Percentiles rank a stretch among this genome's conserved stretches.
Conservation (phyloP, 805 yeast species). For the Millerozyma miso region DNA sequence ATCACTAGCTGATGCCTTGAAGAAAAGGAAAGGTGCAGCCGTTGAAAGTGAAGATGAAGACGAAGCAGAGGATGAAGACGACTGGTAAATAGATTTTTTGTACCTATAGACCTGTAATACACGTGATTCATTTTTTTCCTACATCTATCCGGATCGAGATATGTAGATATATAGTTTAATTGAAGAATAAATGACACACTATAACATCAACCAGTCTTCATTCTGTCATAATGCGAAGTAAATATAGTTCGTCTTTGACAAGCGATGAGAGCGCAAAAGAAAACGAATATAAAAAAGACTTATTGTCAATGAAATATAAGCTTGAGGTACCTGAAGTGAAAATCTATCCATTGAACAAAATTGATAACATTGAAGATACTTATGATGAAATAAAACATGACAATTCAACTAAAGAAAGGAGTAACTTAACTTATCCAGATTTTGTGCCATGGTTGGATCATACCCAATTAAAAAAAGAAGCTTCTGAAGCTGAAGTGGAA, state of each 20-base stretch:
- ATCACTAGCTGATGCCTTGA: constrained; percentile 85
- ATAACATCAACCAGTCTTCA: not conserved
- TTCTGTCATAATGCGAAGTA: constrained; percentile 10
- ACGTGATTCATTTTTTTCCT: not conserved
- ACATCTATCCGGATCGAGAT: not conserved
- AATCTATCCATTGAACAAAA: constrained; percentile 32
- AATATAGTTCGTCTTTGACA: constrained; percentile 24
- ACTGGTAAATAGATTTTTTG: constrained; percentile 17
- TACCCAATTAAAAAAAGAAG: constrained; percentile 19
- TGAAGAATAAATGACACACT: too few species aligned
- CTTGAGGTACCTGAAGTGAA: constrained; percentile 31
- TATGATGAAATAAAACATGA: not conserved
- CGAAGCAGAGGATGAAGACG: constrained; percentile 57
- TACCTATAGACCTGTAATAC: not conserved
- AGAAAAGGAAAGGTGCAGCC: constrained; percentile 63
- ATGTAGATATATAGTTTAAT: not conserved
- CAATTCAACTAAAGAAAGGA: not conserved
- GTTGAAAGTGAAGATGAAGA: constrained; percentile 69
- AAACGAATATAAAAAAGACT: constrained; percentile 26
- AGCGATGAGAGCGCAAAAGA: constrained; percentile 17
- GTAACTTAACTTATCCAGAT: constrained; percentile 54
- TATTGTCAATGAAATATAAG: constrained; percentile 30
- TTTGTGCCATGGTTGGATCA: constrained; percentile 67
- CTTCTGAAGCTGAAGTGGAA: constrained; percentile 44
- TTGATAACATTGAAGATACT: constrained; percentile 4